Evolutionary conservation across 192 early-diverging fungal genomes (phyloP), one percentile per base, ranked within the genome.

Genomic region (Gaertneriomyces semiglobifer): DNA sequence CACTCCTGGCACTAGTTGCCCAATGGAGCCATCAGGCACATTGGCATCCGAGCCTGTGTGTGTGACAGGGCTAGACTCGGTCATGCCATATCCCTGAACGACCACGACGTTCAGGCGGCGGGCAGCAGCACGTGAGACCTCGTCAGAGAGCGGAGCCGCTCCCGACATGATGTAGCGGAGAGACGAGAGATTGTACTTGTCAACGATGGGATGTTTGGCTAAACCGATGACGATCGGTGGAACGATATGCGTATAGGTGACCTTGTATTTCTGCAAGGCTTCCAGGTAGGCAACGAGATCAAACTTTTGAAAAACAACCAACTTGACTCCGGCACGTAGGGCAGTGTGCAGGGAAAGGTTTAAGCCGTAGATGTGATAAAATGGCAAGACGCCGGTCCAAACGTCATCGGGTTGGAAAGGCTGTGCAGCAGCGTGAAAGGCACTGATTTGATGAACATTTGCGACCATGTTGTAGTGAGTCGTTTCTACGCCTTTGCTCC

Each of bases 381-480:
- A 88, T 1, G 94, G 94, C 14, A 92, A 64, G 18, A 87, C 77
- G 3, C 78, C 88, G 16, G 85, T 74, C 12, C 63, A 78, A 11
- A 70, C 68, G 20, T 77, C 64, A 19, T 55, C 52, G 3, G 58
- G 61, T 16, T 19, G 46, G n/a, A 20, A 25, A 14, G 38, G 60
- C 14, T 45, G n/a, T 14, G 5, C 14, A 44, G n/a, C 40, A 33
- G 14, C 40, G 60, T 46, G 41, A 6, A 46, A 45, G 5, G 5
- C 14, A 44, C 45, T 14, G 16, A 84, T 75, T 60, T 91, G 88
- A 18, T 74, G 19, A 12, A 86, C 73, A 65, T 95, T 94, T 25
- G 92, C 79, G 7, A 91, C 86, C 66, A 94, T 83, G 78, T 93
- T 94, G 8, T 69, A 66, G 57, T 94, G 92, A 20, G 88, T 92